phyloP scores from a whole-genome alignment of 805 yeast genomes.

The Candida vaughaniae region DNA sequence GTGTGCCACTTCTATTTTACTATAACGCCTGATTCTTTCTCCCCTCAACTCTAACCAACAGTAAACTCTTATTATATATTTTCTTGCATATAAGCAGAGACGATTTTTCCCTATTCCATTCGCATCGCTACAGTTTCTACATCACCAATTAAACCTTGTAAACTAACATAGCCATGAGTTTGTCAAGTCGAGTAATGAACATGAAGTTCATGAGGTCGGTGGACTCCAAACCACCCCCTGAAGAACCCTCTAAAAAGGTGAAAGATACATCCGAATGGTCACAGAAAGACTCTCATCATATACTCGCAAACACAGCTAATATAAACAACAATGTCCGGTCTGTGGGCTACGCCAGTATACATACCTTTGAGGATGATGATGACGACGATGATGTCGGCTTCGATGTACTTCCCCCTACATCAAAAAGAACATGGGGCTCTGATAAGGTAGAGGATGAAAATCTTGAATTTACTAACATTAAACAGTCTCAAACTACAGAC shows the following conservation, averaged over 20 bases:
- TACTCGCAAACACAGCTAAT: constrained; percentile 23
- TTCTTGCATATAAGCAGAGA: too few relatives aligned
- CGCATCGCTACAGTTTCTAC: too few relatives aligned
- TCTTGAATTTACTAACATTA: not conserved
- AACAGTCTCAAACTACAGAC: not conserved
- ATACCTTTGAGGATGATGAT: constrained; percentile 21
- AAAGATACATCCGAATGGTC: constrained; percentile 56
- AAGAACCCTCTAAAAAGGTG: constrained; percentile 34
- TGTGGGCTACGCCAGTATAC: constrained; percentile 43
- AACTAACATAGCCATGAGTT: too few relatives aligned
- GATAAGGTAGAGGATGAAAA: not conserved
- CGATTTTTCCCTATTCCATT: too few relatives aligned
- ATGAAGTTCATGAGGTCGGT: constrained; percentile 64
- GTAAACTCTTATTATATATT: too few relatives aligned
- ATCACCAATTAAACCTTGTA: too few relatives aligned
- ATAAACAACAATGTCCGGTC: constrained; percentile 24
- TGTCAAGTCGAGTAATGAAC: constrained; percentile 72
- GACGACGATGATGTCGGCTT: constrained; percentile 17
- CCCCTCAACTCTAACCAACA: too few relatives aligned
- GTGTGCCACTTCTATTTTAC: too few relatives aligned
- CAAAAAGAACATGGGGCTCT: constrained; percentile 11
- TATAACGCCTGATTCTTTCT: too few relatives aligned
- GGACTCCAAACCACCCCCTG: constrained; percentile 31
- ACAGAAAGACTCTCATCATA: constrained; percentile 30
- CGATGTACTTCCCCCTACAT: constrained; percentile 1